phyloP scores from a whole-genome alignment of 2,329 filamentous ascomycete species.

The Alternaria metachromatica region DNA sequence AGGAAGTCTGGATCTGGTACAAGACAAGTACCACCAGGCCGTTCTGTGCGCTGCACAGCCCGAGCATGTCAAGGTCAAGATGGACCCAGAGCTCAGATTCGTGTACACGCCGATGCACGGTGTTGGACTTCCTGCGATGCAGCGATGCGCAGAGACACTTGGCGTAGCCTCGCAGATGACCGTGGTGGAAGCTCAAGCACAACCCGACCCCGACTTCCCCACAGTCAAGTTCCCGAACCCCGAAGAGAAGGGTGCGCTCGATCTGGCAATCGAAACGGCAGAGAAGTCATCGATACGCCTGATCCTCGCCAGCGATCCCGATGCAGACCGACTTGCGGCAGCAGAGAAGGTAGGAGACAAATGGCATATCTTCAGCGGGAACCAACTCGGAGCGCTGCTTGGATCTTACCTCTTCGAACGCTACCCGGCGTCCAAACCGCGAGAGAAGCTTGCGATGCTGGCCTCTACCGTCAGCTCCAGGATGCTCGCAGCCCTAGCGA shows the following conservation, averaged over 20 bases:
- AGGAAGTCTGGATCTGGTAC: constrained; percentile 50
- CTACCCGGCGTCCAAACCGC: constrained; percentile 44
- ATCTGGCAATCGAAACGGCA: constrained; percentile 64
- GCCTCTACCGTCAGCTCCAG: constrained; percentile 69
- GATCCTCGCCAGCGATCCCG: constrained; percentile 69
- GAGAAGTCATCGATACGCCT: constrained; percentile 57
- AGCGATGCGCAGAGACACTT: constrained; percentile 48
- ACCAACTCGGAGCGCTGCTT: constrained; percentile 67
- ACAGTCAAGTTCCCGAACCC: constrained; percentile 71
- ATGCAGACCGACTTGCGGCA: constrained; percentile 68
- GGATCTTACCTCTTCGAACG: constrained; percentile 64
- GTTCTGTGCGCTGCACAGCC: constrained; percentile 51
- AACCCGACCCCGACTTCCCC: constrained; percentile 69
- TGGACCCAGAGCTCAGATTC: constrained; percentile 49
- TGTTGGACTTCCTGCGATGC: constrained; percentile 59
- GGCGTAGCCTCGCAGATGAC: constrained; percentile 54
- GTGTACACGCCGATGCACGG: constrained; percentile 66
- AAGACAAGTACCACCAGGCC: constrained; percentile 53
- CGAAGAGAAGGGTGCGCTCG: constrained; percentile 68
- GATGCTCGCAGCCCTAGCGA: constrained; percentile 66
- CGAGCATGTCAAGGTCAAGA: constrained; percentile 25
- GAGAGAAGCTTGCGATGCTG: constrained; percentile 60
- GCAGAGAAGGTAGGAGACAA: constrained; percentile 63
- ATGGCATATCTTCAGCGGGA: constrained; percentile 70
- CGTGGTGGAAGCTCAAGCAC: constrained; percentile 58